Base-by-base conservation (phyloP, 148 eudicot genomes). In the Cornus florida region DNA sequence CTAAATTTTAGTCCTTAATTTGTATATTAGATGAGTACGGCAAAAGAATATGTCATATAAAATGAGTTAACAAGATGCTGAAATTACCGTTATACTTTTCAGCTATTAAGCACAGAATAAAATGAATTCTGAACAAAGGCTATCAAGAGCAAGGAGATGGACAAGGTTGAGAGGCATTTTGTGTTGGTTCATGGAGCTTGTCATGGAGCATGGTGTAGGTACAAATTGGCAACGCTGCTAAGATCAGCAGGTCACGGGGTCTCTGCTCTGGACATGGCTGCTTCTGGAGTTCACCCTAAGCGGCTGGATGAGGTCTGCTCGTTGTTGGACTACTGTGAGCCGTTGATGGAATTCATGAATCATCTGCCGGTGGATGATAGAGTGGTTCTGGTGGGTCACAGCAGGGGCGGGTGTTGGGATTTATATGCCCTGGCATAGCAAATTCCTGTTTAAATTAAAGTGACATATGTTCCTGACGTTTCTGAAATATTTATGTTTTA, bases 191-290 rank as follows among this genome's bases (percentile, higher is more conserved):
- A 84, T 23, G 91, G 91, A 9, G 84, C 83, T 57, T 77, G 84
- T 72, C 88, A 83, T 46, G 87, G 88, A 48, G 87, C 87, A 23
- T 86, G 91, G 91, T 83, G 87, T 38, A 86, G 91, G 91, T 86
- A 72, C 80, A 86, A 86, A 75, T 67, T 82, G 22, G 83, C 32
- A 23, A 33, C 84, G 5, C 69, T 72, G 28, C 81, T 88, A 20
- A 82, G 72, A 78, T 62, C 78, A 5, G 75, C 67, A 0, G 88
- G 88, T 69, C 83, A 86, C 80, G 68, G 39, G 32, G 88, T 82
- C 59, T 79, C 83, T 0, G 82, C 75, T 60, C 69, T 84, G 16
- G 91, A 86, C 70, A 59, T 88, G 70, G 85, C 84, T 8, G 84
- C 80, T 0, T 82, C 87, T 3, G 88, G 87, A 9, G 33, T 64